Base-by-base conservation (phyloP, 441 rosid species). In the Gossypium schwendimanii region DNA sequence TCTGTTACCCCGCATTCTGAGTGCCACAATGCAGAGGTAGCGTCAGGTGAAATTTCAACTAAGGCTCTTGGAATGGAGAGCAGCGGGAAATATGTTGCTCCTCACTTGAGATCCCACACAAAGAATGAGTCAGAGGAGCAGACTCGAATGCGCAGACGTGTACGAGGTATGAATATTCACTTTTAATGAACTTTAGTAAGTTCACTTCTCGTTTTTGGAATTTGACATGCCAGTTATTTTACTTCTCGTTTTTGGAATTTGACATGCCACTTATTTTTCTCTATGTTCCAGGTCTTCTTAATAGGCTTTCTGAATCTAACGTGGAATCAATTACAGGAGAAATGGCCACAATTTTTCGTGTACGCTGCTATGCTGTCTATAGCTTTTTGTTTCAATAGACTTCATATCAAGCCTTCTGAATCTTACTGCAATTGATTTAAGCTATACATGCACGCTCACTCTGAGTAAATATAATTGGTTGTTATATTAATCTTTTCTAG, bases 291-390 rank as follows among this genome's bases (percentile, higher is more conserved):
- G 97, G 94, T 83, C 91, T 94, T 78, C 87, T 92, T 36, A 89
- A 90, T 80, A 91, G 84, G 86, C 75, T 92, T 63, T 86, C 90
- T 62, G 98, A 94, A 86, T 85, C 95, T 59, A 92, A 92, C 65
- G 88, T 90, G 74, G 98, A 94, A 80, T 85, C 97, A 69, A 70
- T 94, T 71, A 89, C 97, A 0, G 89, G 86, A 59, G 94, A 92
- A 75, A 83, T 89, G 79, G 79, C 93, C 57, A 71, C 84, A 53
- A 82, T 94, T 72, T 86, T 84, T 76, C 82, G 76, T 14, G 98
- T 94, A 87, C 26, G 92, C 60, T 72, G 73, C 45, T 44, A 15
- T 69, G 70, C 70, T 74, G 53, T n/a, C 41, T 55, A 10, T 60
- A 33, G n/a, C 7, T n/a, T 31, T 55, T 73, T 1, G 20, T 74